Conservation (phyloP, 352 stramenopile genomes). For the Phytophthora quininea region DNA sequence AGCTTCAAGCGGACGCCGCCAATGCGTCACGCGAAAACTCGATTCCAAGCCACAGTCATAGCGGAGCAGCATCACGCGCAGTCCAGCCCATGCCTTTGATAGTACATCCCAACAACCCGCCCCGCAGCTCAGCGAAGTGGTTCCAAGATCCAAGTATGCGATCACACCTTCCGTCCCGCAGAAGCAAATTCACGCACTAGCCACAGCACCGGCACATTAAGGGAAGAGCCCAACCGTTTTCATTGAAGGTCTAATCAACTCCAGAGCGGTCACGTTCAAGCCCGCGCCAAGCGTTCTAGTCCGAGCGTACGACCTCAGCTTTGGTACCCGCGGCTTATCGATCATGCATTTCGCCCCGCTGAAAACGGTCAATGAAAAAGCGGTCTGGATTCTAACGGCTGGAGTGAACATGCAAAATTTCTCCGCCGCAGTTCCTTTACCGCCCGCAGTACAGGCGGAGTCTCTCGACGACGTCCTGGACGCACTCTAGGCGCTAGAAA, state of each 20-base stretch:
- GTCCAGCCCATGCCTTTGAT: not conserved
- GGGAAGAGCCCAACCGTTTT: slow-evolving; percentile 10
- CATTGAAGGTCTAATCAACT: slow-evolving; percentile 10
- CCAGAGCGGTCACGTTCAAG: slow-evolving; percentile 12
- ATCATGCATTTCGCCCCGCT: slow-evolving; percentile 9
- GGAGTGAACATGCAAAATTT: slow-evolving; percentile 10
- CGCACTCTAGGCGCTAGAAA: not conserved
- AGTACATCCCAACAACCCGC: not conserved
- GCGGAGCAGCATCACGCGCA: not conserved
- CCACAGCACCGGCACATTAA: not conserved
- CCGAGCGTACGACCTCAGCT: slow-evolving; percentile 11
- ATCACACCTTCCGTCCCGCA: slow-evolving; percentile 2
- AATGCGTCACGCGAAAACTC: not conserved
- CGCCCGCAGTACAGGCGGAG: not conserved
- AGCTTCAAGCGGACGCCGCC: not conserved
- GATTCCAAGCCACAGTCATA: too few relatives aligned
- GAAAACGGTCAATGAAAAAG: slow-evolving; percentile 4
- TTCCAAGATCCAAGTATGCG: slow-evolving; percentile 3
- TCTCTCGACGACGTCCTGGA: not conserved
- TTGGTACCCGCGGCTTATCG: slow-evolving; percentile 10
- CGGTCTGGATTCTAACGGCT: not conserved
- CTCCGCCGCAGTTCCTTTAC: not conserved
- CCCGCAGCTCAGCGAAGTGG: not conserved
- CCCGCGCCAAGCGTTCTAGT: slow-evolving; percentile 12
- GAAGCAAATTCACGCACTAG: not conserved